Conservation (phyloP, 805 yeast species). For the Saturnispora sekii region DNA sequence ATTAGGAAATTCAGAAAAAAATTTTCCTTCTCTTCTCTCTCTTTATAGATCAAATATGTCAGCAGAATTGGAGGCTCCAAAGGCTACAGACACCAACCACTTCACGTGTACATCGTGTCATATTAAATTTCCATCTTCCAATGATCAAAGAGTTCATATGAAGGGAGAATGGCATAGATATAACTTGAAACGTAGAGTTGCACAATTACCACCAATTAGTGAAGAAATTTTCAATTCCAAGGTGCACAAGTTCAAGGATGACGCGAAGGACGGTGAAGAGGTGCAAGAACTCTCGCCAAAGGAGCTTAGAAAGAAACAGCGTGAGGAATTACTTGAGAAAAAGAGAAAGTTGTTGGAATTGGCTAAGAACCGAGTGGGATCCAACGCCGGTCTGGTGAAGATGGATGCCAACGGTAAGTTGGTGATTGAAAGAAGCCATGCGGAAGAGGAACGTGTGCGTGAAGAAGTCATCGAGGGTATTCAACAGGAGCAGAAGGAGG, state of each 20-base stretch:
- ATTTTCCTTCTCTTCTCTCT: neutral
- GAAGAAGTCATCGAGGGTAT: slow-evolving; percentile 15
- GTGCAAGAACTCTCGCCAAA: slow-evolving; percentile 18
- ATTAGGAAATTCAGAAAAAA: neutral
- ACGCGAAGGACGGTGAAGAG: slow-evolving; percentile 17
- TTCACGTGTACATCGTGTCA: slow-evolving; percentile 85
- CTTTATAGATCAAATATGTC: neutral
- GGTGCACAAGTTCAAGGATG: slow-evolving; percentile 18
- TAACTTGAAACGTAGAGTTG: slow-evolving; percentile 88
- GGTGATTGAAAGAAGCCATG: slow-evolving; percentile 11
- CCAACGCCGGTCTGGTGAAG: slow-evolving; percentile 20
- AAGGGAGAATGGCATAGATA: slow-evolving; percentile 97
- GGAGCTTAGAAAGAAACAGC: slow-evolving; percentile 40
- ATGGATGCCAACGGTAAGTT: slow-evolving; percentile 22
- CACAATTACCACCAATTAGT: slow-evolving; percentile 59
- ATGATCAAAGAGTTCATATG: slow-evolving; percentile 87
- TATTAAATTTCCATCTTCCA: slow-evolving; percentile 69
- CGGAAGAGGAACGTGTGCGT: slow-evolving; percentile 14
- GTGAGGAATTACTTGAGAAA: slow-evolving; percentile 39
- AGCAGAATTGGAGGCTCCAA: neutral
- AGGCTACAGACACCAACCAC: slow-evolving; percentile 5
- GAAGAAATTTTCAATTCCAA: slow-evolving; percentile 23
- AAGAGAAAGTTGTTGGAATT: slow-evolving; percentile 38
- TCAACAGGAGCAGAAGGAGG: slow-evolving; percentile 13
- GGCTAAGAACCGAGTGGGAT: slow-evolving; percentile 34